Evolutionary conservation across 208 protist genomes (phyloP).

Genomic region (Crithidia fasciculata): DNA sequence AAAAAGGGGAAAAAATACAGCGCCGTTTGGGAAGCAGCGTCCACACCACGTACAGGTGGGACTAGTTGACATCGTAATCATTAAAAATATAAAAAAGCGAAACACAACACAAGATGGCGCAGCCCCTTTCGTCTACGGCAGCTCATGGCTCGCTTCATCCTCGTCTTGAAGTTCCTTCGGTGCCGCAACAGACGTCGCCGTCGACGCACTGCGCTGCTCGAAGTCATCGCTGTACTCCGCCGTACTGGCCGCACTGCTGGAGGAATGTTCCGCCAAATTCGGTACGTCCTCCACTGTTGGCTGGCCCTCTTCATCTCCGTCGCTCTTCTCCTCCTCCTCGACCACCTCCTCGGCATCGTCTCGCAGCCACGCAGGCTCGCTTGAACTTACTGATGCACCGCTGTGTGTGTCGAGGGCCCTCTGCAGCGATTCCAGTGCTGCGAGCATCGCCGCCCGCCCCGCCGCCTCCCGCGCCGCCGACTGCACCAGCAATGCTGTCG

Average conservation of each 20-base stretch:
- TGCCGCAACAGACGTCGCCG: neutral
- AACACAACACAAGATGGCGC: neutral
- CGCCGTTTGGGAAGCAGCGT: too few species aligned
- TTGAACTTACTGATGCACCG: neutral
- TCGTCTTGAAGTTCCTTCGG: neutral
- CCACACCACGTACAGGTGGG: too few species aligned
- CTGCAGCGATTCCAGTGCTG: conserved; percentile 19
- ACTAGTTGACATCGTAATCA: too few species aligned
- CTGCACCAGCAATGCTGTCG: conserved; percentile 11
- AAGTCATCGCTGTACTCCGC: conserved; percentile 39
- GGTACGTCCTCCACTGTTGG: too few species aligned
- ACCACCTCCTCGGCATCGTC: neutral
- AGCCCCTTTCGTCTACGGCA: too few species aligned
- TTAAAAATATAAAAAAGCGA: too few species aligned
- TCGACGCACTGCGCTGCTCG: conserved; percentile 15
- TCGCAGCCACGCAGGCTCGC: conserved; percentile 17
- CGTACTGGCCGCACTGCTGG: neutral
- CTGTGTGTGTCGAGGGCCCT: neutral
- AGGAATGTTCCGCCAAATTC: neutral
- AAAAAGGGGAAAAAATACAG: too few species aligned
- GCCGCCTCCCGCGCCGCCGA: conserved; percentile 14
- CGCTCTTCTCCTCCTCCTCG: neutral
- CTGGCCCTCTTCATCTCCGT: neutral
- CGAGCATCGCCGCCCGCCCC: conserved; percentile 19
- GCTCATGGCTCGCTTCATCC: neutral